Conservation (phyloP, 2,329 filamentous ascomycete species). For the Dothidotthia symphoricarpi region DNA sequence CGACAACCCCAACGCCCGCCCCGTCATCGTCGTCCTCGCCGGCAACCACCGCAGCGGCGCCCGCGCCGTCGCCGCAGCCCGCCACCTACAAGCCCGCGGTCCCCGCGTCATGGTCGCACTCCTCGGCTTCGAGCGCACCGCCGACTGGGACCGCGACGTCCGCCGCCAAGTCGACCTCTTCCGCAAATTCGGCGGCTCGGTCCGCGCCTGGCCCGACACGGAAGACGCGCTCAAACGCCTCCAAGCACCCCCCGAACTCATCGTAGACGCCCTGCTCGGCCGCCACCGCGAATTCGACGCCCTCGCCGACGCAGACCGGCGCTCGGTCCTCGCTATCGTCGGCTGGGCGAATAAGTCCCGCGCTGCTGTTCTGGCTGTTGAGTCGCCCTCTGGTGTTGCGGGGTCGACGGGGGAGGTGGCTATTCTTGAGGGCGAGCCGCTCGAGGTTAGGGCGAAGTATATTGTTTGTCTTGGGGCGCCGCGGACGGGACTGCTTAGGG, state of each 20-base stretch:
- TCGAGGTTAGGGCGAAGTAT: constrained; percentile 79
- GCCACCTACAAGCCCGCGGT: constrained; percentile 82
- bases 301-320: constrained; percentile 76
- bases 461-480: constrained; percentile 85
- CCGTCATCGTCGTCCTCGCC: constrained; percentile 73
- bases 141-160: constrained; percentile 76
- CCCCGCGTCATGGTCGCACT: constrained; percentile 79
- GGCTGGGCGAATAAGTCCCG: constrained; percentile 91
- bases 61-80: constrained; percentile 77
- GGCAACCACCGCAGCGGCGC: constrained; percentile 93
- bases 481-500: constrained; percentile 78
- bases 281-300: constrained; percentile 87
- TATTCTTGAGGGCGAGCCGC: constrained; percentile 67
- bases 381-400: constrained; percentile 85
- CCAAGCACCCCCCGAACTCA: constrained; percentile 69
- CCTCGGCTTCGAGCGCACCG: constrained; percentile 78
- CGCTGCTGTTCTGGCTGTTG: constrained; percentile 79
- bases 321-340: constrained; percentile 82
- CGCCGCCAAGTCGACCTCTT: constrained; percentile 81
- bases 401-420: constrained; percentile 63
- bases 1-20: constrained; percentile 49
- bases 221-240: constrained; percentile 54
- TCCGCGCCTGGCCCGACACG: constrained; percentile 62
- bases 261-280: constrained; percentile 85
- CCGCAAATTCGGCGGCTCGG: constrained; percentile 74